Percentiles rank a stretch among this genome's conserved stretches.
Evolutionary conservation across 371 early-diverging fungal genomes (phyloP).

Genomic region (Mucor indicus): DNA sequence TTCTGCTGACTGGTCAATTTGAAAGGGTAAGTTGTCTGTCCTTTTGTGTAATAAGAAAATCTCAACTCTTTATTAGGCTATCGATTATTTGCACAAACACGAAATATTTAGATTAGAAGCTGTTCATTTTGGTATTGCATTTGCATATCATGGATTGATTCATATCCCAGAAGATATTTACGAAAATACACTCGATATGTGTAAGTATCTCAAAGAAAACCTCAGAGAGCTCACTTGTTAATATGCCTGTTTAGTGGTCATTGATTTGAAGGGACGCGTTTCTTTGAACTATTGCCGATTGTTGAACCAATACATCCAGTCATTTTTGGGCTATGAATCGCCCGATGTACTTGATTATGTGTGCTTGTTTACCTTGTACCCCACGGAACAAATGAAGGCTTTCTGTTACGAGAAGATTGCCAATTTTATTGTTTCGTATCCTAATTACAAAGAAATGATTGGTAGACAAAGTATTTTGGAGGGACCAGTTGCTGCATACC

Average conservation of each 20-base stretch:
- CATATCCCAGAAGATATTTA: slow-evolving; percentile 58
- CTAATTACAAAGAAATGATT: slow-evolving; percentile 41
- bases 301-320: slow-evolving; percentile 53
- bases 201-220: too few species aligned
- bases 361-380: slow-evolving; percentile 58
- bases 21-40: slow-evolving; percentile 59
- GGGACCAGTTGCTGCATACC: slow-evolving; percentile 52
- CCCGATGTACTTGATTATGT: slow-evolving; percentile 63
- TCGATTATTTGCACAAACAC: slow-evolving; percentile 63
- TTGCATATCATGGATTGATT: slow-evolving; percentile 76
- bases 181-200: slow-evolving; percentile 19
- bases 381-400: slow-evolving; percentile 31
- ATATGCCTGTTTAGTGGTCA: slow-evolving; percentile 11
- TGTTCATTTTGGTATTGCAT: slow-evolving; percentile 84
- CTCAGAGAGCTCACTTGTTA: too few species aligned
- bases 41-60: too few species aligned
- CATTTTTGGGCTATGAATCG: slow-evolving; percentile 46
- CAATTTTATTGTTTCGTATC: slow-evolving; percentile 42
- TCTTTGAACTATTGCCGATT: slow-evolving; percentile 63
- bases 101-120: slow-evolving; percentile 73
- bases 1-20: slow-evolving; percentile 84
- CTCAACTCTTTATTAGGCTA: slow-evolving; percentile 59
- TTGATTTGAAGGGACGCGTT: slow-evolving; percentile 10
- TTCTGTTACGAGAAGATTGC: slow-evolving; percentile 42
- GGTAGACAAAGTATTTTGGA: slow-evolving; percentile 54